Evolutionary conservation across 257 asterid genomes (phyloP), one percentile per base, ranked within the genome.

Genomic region (Thymus quinquecostatus): DNA sequence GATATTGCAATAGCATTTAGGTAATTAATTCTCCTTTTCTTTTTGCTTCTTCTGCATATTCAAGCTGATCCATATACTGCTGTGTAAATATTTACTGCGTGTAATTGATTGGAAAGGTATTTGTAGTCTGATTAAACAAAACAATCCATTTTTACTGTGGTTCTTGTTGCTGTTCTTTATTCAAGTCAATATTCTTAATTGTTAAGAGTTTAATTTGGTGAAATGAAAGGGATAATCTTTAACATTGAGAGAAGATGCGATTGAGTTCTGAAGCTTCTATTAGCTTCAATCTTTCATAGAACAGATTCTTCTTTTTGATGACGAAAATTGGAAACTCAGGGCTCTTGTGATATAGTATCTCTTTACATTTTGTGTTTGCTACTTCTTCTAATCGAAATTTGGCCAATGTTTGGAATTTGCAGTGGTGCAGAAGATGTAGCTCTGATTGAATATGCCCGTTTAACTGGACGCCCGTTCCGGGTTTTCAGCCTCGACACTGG

Each of bases 401-500:
- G 9, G 10, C 30, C 5, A 28, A 29, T 70, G 48, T 5, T 30
- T 78, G 47, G 27, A 40, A 45, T 29, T 63, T 73, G 81, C 86
- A 89, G 98, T 82, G 98, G 98, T 29, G 98, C 98, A 3, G 98
- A 92, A 70, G 98, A 92, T 68, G 96, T 89, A 43, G 95, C 96
- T 58, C 73, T 92, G 82, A 88, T 92, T 1, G 98, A 92, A 80
- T 89, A 92, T 32, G 98, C 98, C 0, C 89, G 68, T 66, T 78
- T 92, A 74, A 88, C 98, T 0, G 98, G 98, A 5, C 68, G 97
- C 11, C 96, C 96, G 55, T 92, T 82, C 72, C 78, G 98, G 71
- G 98, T 92, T 5, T 92, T 92, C 80, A 89, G 96, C 80, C 72
- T 92, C 73, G 98, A 92, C 77, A 92, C 98, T 0, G 98, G 97